phyloP scores from a whole-genome alignment of 2,329 filamentous ascomycete genomes.

The Aspergillus sp. region DNA sequence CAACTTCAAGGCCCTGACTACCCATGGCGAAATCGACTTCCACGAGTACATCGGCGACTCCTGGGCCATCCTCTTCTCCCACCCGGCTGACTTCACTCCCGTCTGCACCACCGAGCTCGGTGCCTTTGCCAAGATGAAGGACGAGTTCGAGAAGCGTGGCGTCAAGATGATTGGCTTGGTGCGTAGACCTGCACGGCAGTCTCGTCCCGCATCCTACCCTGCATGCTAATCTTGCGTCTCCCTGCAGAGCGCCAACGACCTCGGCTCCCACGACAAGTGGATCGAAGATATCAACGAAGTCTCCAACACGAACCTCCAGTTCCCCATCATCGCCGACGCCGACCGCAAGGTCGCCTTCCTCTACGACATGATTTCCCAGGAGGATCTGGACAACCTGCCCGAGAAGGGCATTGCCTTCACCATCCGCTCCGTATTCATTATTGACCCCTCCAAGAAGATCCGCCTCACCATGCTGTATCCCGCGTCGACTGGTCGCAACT shows the following conservation, averaged over 20 bases:
- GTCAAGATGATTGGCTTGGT: slow-evolving; percentile 87
- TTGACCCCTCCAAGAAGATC: slow-evolving; percentile 93
- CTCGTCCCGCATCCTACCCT: not conserved
- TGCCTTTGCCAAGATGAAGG: slow-evolving; percentile 86
- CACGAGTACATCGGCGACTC: slow-evolving; percentile 69
- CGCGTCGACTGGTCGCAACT: slow-evolving; percentile 83
- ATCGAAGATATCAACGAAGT: slow-evolving; percentile 86
- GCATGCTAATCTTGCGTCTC: not conserved
- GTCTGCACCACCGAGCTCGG: slow-evolving; percentile 96
- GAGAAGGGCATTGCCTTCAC: slow-evolving; percentile 82
- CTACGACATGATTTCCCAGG: slow-evolving; percentile 84
- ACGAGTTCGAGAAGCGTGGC: slow-evolving; percentile 81
- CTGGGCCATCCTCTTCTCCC: slow-evolving; percentile 70
- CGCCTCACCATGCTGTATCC: slow-evolving; percentile 91
- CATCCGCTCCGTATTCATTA: slow-evolving; percentile 92
- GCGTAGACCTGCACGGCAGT: slow-evolving; percentile 17
- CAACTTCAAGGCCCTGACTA: slow-evolving; percentile 69
- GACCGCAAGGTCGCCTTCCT: slow-evolving; percentile 72
- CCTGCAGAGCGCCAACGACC: slow-evolving; percentile 70
- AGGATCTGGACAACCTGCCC: slow-evolving; percentile 80
- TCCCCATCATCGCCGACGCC: slow-evolving; percentile 82
- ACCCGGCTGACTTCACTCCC: slow-evolving; percentile 81
- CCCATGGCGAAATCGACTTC: slow-evolving; percentile 66
- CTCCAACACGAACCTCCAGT: slow-evolving; percentile 67
- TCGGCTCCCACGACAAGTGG: slow-evolving; percentile 82